Percentiles rank a stretch among this genome's conserved stretches.
phyloP scores from a whole-genome alignment of 1,284 basidiomycete species.

The Boletus sp. region DNA sequence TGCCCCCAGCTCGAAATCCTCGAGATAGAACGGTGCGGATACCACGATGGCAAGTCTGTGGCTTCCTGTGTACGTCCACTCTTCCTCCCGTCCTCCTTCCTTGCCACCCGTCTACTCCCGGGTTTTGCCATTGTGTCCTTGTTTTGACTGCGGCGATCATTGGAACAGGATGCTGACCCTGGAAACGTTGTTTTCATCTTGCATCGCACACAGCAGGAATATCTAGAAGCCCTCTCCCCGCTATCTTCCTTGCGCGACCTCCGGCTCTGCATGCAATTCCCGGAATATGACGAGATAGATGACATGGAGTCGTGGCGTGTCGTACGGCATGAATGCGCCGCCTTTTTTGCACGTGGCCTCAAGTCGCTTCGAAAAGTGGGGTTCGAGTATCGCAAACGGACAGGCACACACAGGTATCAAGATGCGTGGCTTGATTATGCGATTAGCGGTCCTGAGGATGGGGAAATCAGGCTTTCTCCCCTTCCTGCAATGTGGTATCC shows the following conservation, averaged over 20 bases:
- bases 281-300: constrained; percentile 33
- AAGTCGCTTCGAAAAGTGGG: constrained; percentile 33
- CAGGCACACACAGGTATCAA: constrained; percentile 32
- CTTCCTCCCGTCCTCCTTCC: constrained; percentile 16
- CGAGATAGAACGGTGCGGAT: constrained; percentile 33
- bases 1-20: constrained; percentile 32
- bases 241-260: constrained; percentile 27
- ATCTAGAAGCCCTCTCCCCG: constrained; percentile 31
- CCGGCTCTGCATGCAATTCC: constrained; percentile 33
- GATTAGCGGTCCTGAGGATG: constrained; percentile 22
- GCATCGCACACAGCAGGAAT: constrained; percentile 31
- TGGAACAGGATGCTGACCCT: constrained; percentile 31
- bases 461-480: constrained; percentile 17
- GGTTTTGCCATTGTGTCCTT: constrained; percentile 12
- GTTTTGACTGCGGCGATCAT: constrained; percentile 23
- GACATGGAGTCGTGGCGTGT: constrained; percentile 34
- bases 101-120: constrained; percentile 12
- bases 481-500: constrained; percentile 32
- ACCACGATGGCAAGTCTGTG: constrained; percentile 34
- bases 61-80: constrained; percentile 34
- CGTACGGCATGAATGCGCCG: constrained; percentile 25
- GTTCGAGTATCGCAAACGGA: constrained; percentile 34
- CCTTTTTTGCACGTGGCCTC: constrained; percentile 29
- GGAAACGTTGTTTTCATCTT: constrained; percentile 28
- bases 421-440: constrained; percentile 35